Percentiles rank a stretch among this genome's conserved stretches.
Evolutionary conservation across 2,329 filamentous ascomycete genomes (phyloP).

Genomic region (Scolecobasidium constrictum): DNA sequence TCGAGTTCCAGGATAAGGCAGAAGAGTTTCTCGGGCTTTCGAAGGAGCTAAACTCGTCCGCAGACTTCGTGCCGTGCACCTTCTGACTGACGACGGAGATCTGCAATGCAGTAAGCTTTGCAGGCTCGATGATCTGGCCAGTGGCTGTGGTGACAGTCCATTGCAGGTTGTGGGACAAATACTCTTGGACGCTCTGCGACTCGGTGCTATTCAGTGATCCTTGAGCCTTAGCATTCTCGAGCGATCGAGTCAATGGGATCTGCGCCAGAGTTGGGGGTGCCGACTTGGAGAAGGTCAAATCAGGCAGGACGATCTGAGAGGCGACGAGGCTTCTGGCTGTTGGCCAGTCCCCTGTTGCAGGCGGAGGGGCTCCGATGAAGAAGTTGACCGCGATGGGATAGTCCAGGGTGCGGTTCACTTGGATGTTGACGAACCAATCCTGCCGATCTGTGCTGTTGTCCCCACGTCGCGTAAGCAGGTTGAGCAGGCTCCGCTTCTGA

Average conservation of each 20-base stretch:
- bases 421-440: slow-evolving; percentile 4
- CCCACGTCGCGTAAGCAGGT: not conserved
- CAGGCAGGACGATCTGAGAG: slow-evolving; percentile 3
- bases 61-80: not conserved
- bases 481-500: not conserved
- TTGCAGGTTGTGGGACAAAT: not conserved
- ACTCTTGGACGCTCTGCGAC: not conserved
- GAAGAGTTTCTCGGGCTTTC: not conserved
- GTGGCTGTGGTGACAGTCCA: not conserved
- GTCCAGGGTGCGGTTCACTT: not conserved
- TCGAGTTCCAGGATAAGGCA: not conserved
- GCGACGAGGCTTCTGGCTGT: slow-evolving; percentile 3
- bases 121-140: not conserved
- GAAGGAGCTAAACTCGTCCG: not conserved
- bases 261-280: slow-evolving; percentile 3
- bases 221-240: not conserved
- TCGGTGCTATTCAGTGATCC: not conserved
- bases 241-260: slow-evolving; percentile 1
- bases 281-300: not conserved
- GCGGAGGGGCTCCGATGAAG: slow-evolving; percentile 7
- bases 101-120: not conserved
- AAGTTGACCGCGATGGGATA: not conserved
- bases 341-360: not conserved
- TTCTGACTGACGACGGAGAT: not conserved
- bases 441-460: not conserved